Evolutionary conservation across 1,284 basidiomycete species (phyloP), one percentile per base, ranked within the genome.

Genomic region (Sutorius eximius): DNA sequence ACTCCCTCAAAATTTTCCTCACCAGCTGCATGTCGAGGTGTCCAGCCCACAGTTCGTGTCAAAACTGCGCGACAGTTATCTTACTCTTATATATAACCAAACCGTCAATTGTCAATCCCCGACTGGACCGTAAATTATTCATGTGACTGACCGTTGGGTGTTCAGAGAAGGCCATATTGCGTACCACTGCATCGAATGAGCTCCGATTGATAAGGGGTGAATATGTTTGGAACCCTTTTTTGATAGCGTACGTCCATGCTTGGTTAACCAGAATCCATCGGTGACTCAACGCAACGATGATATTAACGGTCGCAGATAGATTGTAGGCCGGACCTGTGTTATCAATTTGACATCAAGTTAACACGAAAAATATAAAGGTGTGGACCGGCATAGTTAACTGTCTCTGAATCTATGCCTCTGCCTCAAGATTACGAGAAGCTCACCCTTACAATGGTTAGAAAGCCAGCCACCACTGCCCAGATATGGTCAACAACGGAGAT

Each of bases 21-120:
- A 68, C 62, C 51, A 62, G 38, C 46, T 53, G 42, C 64, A 62
- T 60, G 37, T 53, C 5, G 38, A 60, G 6, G 44, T 38, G 24
- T 13, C 27, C 36, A 11, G n/a, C 3, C 16, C 16, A 46, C 1
- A 9, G 38, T 51, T 48, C 16, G 16, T 54, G 37, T 10, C 33
- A 24, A 45, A 11, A 34, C 6, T 3, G 5, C 8, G n/a, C 13
- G 11, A 15, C 11, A 2, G 5, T n/a, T 7, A 7, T n/a, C 22
- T 36, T 27, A 38, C 40, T 45, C 24, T 60, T 62, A 57, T 64
- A 62, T 36, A 34, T n/a, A 22, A 42, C 13, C 8, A 9, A 13
- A 20, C 29, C 13, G 24, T 32, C n/a, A 16, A 8, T 3, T 20
- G 36, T 11, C 36, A 37, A 30, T 18, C 20, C 6, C 6, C 16